Base-by-base conservation (phyloP, 208 protist genomes). In the Wallacemonas rigidus region DNA sequence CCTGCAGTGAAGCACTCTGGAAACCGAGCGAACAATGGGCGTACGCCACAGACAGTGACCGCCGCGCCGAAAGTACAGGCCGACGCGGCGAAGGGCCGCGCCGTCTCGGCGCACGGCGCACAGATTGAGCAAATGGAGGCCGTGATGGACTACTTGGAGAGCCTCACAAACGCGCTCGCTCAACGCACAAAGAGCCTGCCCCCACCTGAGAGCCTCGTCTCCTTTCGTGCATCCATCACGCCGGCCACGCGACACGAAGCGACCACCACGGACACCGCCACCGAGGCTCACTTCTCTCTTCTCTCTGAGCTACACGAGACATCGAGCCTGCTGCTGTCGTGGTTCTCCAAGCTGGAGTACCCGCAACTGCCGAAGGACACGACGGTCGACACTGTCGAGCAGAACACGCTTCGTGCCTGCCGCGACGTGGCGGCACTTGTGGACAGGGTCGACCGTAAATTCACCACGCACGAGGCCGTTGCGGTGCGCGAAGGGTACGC, bases 261-360 rank as follows among this genome's bases (percentile, higher is more conserved):
- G 45, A 45, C 3, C 62, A n/a, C 38, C 8, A n/a, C 53, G 8
- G 15, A 17, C 44, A 11, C 65, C 35, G 48, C 15, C 44, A 26
- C 47, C 15, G 38, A 17, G 17, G 55, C 44, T 14, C 69, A 64
- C 38, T 74, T 79, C 41, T 82, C 85, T 14, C 77, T 92, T 15
- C 74, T 91, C 45, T 67, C 79, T 1, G 54, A 73, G 14, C 72
- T 94, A 1, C 79, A 92, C 53, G 74, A 79, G 14, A 74, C 79
- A 1, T 75, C 81, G 11, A 75, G 72, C 57, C 58, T 38, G 38
- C 53, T 94, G n/a, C 81, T 94, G 43, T 72, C 65, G 67, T 77
- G 75, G 62, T 86, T 90, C 48, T 81, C 82, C 3, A 81, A 82
- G 48, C 76, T 94, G 2, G 85, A 92, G 76, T 92, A 86, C 69